phyloP scores from a whole-genome alignment of 352 stramenopile species.

The Thalassiosira hispida region DNA sequence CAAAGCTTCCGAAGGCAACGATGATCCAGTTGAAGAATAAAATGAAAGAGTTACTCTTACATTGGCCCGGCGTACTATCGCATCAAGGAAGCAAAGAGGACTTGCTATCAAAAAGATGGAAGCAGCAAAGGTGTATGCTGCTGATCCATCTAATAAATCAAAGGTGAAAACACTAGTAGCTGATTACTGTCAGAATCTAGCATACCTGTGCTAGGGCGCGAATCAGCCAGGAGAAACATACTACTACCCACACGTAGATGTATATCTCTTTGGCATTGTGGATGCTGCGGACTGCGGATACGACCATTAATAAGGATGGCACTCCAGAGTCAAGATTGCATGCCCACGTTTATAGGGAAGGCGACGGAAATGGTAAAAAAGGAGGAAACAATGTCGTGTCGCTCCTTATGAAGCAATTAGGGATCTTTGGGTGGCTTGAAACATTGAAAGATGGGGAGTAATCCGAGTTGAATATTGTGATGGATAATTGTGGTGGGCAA shows the following conservation, averaged over 20 bases:
- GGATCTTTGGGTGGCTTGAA: background rate
- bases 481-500: conserved; percentile 27
- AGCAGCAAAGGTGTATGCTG: background rate
- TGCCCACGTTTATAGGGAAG: conserved; percentile 5
- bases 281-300: background rate
- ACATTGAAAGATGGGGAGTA: background rate
- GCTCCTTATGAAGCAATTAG: conserved; percentile 11
- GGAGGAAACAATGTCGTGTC: conserved; percentile 23
- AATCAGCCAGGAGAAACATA: conserved; percentile 16
- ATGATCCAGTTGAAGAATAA: too few species aligned
- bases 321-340: background rate
- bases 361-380: background rate
- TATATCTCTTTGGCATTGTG: conserved; percentile 1
- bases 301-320: background rate
- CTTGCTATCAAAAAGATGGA: background rate
- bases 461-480: conserved; percentile 24
- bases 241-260: conserved; percentile 4
- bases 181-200: conserved; percentile 12
- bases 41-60: too few species aligned
- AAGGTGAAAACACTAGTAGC: background rate
- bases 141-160: background rate
- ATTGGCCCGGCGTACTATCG: too few species aligned
- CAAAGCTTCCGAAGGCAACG: too few species aligned
- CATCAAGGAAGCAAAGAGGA: too few species aligned
- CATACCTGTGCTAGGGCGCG: background rate